Conservation (phyloP, 2,329 filamentous ascomycete species). For the Fusarium veterinarium region DNA sequence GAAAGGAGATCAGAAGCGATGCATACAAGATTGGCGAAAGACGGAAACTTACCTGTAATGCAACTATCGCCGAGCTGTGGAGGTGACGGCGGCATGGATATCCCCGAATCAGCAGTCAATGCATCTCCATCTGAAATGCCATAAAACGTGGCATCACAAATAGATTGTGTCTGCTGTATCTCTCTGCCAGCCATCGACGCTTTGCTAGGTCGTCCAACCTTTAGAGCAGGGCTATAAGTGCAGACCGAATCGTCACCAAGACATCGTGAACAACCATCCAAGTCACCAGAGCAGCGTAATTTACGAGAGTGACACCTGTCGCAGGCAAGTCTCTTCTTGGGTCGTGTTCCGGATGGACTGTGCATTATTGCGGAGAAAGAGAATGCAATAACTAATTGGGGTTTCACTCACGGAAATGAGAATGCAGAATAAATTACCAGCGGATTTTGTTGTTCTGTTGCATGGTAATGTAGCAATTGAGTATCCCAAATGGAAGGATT, state of each 20-base stretch:
- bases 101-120: neutral
- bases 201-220: conserved; percentile 1
- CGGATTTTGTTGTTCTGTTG: neutral
- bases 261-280: neutral
- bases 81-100: conserved; percentile 4
- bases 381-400: neutral
- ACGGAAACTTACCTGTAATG: neutral
- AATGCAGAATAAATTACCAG: neutral
- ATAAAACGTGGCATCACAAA: neutral
- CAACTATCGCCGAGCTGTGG: neutral
- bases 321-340: neutral
- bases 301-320: conserved; percentile 1
- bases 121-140: neutral
- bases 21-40: neutral
- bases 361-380: neutral
- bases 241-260: neutral
- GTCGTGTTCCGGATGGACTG: neutral
- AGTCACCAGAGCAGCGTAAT: neutral
- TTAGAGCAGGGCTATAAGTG: neutral
- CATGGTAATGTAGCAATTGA: neutral
- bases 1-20: neutral
- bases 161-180: neutral
- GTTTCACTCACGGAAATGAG: neutral
- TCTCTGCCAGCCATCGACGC: neutral
- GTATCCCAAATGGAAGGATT: neutral